Conservation (phyloP, 2,329 filamentous ascomycete genomes). For the Diaporthe destruens region DNA sequence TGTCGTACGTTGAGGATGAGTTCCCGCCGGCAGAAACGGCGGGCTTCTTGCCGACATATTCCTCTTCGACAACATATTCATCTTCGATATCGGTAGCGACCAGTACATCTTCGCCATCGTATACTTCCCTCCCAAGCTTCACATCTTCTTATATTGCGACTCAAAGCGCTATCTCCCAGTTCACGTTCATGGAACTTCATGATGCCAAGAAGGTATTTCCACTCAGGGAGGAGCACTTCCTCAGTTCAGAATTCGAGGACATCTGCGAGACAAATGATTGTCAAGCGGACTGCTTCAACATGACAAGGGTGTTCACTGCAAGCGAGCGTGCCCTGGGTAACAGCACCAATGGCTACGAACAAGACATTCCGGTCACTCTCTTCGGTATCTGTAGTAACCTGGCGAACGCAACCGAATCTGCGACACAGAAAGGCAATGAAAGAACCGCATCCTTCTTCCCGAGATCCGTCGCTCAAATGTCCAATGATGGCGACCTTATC, state of each 20-base stretch:
- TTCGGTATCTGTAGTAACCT: not conserved
- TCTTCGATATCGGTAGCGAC: not conserved
- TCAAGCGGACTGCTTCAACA: not conserved
- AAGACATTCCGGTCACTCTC: not conserved
- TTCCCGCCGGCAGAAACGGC: not conserved
- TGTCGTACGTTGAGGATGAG: not conserved
- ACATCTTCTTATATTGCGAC: not conserved
- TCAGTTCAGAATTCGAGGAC: not conserved
- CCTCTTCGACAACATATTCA: not conserved
- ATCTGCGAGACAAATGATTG: not conserved
- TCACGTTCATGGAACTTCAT: not conserved
- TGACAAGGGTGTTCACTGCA: not conserved
- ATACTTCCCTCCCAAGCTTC: not conserved
- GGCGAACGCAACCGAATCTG: not conserved
- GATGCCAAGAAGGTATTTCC: not conserved
- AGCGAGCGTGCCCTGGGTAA: not conserved
- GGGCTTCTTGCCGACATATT: not conserved
- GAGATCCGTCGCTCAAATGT: not conserved
- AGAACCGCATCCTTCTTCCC: not conserved
- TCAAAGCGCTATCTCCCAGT: not conserved
- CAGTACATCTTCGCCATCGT: not conserved
- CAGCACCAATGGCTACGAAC: not conserved
- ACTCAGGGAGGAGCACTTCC: not conserved
- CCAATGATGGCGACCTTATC: not conserved
- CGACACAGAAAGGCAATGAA: not conserved